Evolutionary conservation across 768 basidiomycete species (phyloP).

Genomic region (Kwoniella europaea): DNA sequence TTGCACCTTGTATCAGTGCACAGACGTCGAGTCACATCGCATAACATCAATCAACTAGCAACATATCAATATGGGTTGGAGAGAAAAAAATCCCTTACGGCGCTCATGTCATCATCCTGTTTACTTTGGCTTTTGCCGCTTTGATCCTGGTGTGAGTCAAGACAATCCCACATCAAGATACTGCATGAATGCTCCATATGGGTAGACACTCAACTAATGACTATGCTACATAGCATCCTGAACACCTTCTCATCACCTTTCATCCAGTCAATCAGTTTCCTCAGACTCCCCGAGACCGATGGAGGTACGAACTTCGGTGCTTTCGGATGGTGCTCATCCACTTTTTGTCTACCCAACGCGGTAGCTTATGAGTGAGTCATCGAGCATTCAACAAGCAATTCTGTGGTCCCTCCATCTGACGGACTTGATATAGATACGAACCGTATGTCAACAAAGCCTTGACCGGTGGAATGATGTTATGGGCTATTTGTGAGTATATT

Average conservation of each 20-base stretch:
- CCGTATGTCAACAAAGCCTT: conserved; percentile 49
- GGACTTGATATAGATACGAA: conserved; percentile 40
- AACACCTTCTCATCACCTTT: conserved; percentile 58
- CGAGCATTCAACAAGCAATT: neutral
- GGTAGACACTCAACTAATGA: too few species aligned
- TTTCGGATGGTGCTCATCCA: conserved; percentile 54
- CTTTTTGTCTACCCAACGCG: conserved; percentile 43
- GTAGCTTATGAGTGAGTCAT: conserved; percentile 53
- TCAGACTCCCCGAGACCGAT: conserved; percentile 30
- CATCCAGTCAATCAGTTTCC: conserved; percentile 54
- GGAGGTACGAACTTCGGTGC: conserved; percentile 47
- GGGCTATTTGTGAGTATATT: conserved; percentile 51
- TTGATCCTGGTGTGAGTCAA: conserved; percentile 50
- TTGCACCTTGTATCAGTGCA: neutral
- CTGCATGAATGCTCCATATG: neutral
- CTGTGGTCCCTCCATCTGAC: too few species aligned
- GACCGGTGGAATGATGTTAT: conserved; percentile 55
- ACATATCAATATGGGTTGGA: conserved; percentile 13
- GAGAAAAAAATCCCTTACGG: conserved; percentile 46
- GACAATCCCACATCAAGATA: neutral
- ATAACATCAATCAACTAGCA: neutral
- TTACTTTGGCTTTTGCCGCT: conserved; percentile 46
- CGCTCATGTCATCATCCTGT: conserved; percentile 56
- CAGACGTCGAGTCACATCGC: neutral
- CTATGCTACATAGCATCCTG: conserved; percentile 40